Evolutionary conservation across 129 eudicot species (phyloP).

Genomic region (Solidago caesia): DNA sequence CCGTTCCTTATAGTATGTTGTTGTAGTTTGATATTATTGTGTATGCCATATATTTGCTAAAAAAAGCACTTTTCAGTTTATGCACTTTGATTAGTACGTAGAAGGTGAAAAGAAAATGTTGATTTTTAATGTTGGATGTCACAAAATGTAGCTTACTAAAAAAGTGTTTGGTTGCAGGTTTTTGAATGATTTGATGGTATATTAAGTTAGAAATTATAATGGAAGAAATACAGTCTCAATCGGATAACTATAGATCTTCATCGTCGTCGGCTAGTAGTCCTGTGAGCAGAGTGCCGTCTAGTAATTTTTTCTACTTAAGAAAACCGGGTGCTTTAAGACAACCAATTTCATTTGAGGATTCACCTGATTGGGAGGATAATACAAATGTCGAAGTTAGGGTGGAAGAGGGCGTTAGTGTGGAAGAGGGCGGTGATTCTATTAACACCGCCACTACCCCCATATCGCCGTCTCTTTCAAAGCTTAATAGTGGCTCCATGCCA

Average conservation of each 20-base stretch:
- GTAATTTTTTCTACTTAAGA: constrained; percentile 80
- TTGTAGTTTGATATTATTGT: background rate
- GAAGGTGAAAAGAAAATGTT: background rate
- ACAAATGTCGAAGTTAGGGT: constrained; percentile 73
- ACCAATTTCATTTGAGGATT: constrained; percentile 91
- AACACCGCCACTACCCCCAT: constrained; percentile 64
- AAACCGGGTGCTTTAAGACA: constrained; percentile 83
- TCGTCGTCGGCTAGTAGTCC: constrained; percentile 96
- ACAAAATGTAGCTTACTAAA: background rate
- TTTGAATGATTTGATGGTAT: constrained; percentile 5
- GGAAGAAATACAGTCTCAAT: constrained; percentile 98
- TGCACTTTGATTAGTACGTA: background rate
- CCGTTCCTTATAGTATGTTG: background rate
- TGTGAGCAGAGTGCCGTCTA: constrained; percentile 79
- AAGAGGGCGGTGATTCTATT: constrained; percentile 62
- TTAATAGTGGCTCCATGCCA: constrained; percentile 75
- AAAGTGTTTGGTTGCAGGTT: constrained; percentile 12
- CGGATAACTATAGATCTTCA: constrained; percentile 87
- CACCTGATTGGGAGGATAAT: constrained; percentile 97
- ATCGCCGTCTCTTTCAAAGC: constrained; percentile 77
- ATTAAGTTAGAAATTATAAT: constrained; percentile 28
- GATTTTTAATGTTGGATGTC: background rate
- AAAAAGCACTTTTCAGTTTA: constrained; percentile 11
- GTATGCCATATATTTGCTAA: constrained; percentile 18
- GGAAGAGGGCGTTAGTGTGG: constrained; percentile 30